phyloP scores from a whole-genome alignment of 768 basidiomycete species.

The Tephrocybe sp. region DNA sequence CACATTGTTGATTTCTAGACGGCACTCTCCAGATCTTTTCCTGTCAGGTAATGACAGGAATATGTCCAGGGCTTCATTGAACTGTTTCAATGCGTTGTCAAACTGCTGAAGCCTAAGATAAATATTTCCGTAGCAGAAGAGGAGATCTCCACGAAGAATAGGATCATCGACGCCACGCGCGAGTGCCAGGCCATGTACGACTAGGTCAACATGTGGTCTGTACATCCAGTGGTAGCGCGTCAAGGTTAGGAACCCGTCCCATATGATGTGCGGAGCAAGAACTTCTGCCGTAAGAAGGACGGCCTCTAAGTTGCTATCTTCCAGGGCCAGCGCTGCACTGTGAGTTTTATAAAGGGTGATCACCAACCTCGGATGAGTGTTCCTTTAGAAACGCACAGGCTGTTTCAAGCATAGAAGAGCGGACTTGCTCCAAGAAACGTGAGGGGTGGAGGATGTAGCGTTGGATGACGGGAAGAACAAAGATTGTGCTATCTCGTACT shows the following conservation, averaged over 20 bases:
- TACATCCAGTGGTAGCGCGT: not conserved
- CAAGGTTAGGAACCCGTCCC: not conserved
- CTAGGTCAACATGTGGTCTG: not conserved
- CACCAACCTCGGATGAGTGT: slow-evolving; percentile 12
- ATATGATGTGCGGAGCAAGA: not conserved
- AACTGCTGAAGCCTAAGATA: no score
- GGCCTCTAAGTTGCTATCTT: not conserved
- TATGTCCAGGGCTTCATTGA: no score
- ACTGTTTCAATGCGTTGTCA: no score
- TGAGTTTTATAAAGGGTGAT: slow-evolving; percentile 9
- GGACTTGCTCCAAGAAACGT: slow-evolving; percentile 6
- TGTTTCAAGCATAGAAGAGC: slow-evolving; percentile 8
- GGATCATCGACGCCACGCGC: no score
- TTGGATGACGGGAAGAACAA: slow-evolving; percentile 21
- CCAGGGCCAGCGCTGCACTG: not conserved
- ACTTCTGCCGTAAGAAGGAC: not conserved
- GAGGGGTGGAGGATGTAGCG: slow-evolving; percentile 16
- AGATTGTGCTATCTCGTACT: slow-evolving; percentile 4
- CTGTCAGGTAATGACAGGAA: no score
- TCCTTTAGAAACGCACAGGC: slow-evolving; percentile 15
- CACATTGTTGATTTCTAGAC: not conserved
- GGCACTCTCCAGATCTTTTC: not conserved
- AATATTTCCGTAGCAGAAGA: no score
- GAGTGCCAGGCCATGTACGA: no score
- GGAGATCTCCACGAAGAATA: no score